phyloP scores from a whole-genome alignment of 495 filamentous ascomycete species.

The Podospora pseudopauciseta region DNA sequence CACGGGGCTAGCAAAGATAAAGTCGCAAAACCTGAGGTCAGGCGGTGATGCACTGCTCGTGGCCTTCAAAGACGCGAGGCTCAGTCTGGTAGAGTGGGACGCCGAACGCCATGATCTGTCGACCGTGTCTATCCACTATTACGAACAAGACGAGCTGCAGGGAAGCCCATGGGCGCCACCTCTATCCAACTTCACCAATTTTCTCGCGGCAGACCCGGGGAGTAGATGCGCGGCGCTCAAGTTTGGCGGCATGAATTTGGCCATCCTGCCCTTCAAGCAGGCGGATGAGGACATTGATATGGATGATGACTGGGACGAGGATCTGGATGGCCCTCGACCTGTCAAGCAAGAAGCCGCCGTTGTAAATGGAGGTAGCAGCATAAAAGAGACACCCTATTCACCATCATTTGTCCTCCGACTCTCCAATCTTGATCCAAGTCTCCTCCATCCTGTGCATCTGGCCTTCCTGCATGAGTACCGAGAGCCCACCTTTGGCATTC shows the following conservation, averaged over 20 bases:
- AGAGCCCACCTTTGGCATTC: constrained; percentile 92
- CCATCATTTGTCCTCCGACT: constrained; percentile 89
- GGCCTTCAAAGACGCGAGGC: constrained; percentile 82
- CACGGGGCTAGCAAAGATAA: constrained; percentile 74
- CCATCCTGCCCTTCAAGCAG: constrained; percentile 90
- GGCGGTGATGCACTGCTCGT: constrained; percentile 82
- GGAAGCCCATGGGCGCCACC: constrained; percentile 71
- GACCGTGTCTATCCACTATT: constrained; percentile 95
- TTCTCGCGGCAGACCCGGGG: constrained; percentile 82
- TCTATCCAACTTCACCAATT: constrained; percentile 65
- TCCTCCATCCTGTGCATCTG: constrained; percentile 84
- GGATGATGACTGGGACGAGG: constrained; percentile 82
- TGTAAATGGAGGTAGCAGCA: constrained; percentile 52
- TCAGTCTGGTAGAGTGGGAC: constrained; percentile 94
- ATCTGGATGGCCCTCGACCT: constrained; percentile 60
- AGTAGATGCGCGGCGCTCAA: constrained; percentile 90
- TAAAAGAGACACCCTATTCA: constrained; percentile 71
- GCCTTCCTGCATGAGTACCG: constrained; percentile 95
- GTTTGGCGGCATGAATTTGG: constrained; percentile 82
- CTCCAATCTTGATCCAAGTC: constrained; percentile 77
- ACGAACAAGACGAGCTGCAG: constrained; percentile 85
- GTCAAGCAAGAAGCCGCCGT: constrained; percentile 40
- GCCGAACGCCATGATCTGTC: constrained; percentile 68
- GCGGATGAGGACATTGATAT: constrained; percentile 83
- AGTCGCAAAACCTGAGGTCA: constrained; percentile 62